Base-by-base conservation (phyloP, 208 protist genomes). In the Strigomonas oncopelti region DNA sequence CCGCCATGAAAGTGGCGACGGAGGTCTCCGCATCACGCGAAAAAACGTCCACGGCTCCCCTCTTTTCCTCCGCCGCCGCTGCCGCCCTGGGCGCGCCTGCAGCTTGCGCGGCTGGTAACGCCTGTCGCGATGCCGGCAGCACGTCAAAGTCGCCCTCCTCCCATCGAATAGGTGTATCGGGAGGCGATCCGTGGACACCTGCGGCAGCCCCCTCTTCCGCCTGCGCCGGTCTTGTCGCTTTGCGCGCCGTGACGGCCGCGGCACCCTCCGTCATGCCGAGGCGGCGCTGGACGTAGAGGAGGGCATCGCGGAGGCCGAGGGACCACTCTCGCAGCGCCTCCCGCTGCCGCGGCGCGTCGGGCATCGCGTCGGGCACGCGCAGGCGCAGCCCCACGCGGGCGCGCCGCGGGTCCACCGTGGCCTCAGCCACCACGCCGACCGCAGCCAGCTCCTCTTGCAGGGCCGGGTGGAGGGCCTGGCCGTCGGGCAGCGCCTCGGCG, bases 301-400 rank as follows among this genome's bases (percentile, higher is more conserved):
- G 67, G 7, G 81, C 87, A 65, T 92, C 87, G 0, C 76, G 71
- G 32, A 92, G 72, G 7, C 69, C 80, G 9, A 85, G 78, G 28
- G 75, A 65, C 69, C 67, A 66, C 69, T 85, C 83, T 28, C 45
- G 59, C 28, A 82, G 38, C 13, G 79, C 72, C 7, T 62, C 68
- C 7, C 59, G 27, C 59, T 83, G 77, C 42, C 67, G 61, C 27
- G 25, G 34, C 16, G 60, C 51, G 34, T 75, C 77, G 14, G 73
- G 75, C 29, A 80, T 67, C 45, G 61, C 61, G 0, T 31, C 48
- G 0, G 80, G 74, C 3, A 76, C 75, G n/a, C 34, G 46, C 1
- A 82, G 63, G 8, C 31, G 63, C 69, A 81, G 56, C 25, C 52
- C 66, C 27, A 20, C 34, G 54, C 53, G 28, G 34, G 11, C 64